Conservation (phyloP, 2,329 filamentous ascomycete species). For the Bipolaris cookei region DNA sequence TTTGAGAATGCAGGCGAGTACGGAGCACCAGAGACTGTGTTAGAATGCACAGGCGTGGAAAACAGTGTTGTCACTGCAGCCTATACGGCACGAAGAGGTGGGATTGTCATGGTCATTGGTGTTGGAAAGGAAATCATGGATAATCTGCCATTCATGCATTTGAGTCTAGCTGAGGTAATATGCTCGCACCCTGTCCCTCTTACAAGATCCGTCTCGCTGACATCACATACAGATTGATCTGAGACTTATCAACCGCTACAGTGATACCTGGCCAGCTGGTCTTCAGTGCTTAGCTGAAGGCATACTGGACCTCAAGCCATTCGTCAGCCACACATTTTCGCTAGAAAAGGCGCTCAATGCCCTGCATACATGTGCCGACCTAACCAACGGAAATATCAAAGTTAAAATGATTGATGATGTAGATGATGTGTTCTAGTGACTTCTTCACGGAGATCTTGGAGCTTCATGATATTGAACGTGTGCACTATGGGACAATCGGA, state of each 20-base stretch:
- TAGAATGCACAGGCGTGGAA: conserved; percentile 72
- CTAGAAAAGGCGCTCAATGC: conserved; percentile 68
- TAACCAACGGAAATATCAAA: conserved; percentile 63
- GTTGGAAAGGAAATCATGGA: conserved; percentile 68
- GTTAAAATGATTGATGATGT: conserved; percentile 63
- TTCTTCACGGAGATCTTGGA: neutral
- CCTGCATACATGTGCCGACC: conserved; percentile 60
- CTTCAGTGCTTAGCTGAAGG: conserved; percentile 66
- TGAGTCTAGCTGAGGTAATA: conserved; percentile 64
- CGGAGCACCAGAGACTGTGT: conserved; percentile 62
- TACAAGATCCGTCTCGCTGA: neutral
- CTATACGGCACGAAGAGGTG: conserved; percentile 64
- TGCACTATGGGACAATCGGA: neutral
- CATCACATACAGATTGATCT: conserved; percentile 62
- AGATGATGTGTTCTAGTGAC: conserved; percentile 31
- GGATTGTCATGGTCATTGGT: conserved; percentile 68
- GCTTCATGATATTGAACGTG: neutral
- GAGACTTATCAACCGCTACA: conserved; percentile 73
- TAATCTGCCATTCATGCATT: conserved; percentile 70
- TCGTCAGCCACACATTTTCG: conserved; percentile 68
- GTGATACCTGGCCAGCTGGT: conserved; percentile 71
- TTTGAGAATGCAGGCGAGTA: conserved; percentile 56
- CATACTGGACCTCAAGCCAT: conserved; percentile 65
- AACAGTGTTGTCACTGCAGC: conserved; percentile 66
- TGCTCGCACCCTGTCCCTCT: neutral